phyloP scores from a whole-genome alignment of 352 stramenopile species.

The Hyaloperonospora brassicae region DNA sequence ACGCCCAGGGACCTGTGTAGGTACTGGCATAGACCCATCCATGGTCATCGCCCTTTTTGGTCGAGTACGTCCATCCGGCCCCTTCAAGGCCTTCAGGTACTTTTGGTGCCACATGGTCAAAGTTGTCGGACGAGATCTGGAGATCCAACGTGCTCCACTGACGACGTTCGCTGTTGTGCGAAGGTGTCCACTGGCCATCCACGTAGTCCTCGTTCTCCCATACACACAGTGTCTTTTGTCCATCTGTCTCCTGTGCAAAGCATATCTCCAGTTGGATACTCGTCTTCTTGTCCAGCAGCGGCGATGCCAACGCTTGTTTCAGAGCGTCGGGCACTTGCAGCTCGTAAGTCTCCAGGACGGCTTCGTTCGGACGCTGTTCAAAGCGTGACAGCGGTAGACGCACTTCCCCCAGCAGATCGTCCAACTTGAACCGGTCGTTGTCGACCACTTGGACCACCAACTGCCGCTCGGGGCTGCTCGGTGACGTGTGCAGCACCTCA shows the following conservation, averaged over 20 bases:
- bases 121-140: too few species aligned
- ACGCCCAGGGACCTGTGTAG: slow-evolving; percentile 58
- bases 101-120: too few species aligned
- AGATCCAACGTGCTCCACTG: too few species aligned
- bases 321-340: slow-evolving; percentile 42
- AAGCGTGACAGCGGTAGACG: slow-evolving; percentile 44
- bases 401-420: slow-evolving; percentile 55
- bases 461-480: slow-evolving; percentile 24
- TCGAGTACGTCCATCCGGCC: slow-evolving; percentile 59
- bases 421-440: slow-evolving; percentile 54
- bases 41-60: too few species aligned
- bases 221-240: slow-evolving; percentile 46
- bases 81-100: too few species aligned
- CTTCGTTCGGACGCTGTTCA: slow-evolving; percentile 38
- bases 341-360: slow-evolving; percentile 41
- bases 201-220: slow-evolving; percentile 66
- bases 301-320: slow-evolving; percentile 25
- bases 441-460: slow-evolving; percentile 56
- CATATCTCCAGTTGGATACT: too few species aligned
- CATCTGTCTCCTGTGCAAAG: too few species aligned
- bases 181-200: too few species aligned
- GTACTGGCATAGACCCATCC: too few species aligned
- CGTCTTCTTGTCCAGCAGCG: too few species aligned
- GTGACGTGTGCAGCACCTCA: slow-evolving; percentile 33
- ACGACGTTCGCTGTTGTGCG: too few species aligned